Evolutionary conservation across 2,329 filamentous ascomycete species (phyloP).

Genomic region (Massarina eburnea): DNA sequence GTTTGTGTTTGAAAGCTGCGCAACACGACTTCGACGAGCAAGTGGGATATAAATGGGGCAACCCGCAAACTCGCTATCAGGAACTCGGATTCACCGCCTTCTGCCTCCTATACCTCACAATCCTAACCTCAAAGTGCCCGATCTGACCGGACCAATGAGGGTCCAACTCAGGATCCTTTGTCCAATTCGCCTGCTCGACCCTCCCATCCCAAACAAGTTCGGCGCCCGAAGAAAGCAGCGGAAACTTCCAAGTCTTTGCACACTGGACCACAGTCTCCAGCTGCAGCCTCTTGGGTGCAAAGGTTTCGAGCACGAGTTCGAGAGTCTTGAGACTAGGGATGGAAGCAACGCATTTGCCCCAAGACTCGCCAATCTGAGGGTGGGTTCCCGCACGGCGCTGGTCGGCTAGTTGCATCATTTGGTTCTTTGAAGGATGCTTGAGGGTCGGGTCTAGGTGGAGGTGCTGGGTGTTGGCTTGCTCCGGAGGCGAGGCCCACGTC

Average conservation of each 20-base stretch:
- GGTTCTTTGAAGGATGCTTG: conserved; percentile 9
- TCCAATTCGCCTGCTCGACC: conserved; percentile 19
- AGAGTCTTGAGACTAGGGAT: conserved; percentile 23
- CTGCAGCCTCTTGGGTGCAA: conserved; percentile 21
- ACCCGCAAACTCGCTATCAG: no score
- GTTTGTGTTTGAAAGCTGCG: no score
- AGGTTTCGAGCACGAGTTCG: conserved; percentile 30
- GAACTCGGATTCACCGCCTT: no score
- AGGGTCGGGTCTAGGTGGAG: conserved; percentile 31
- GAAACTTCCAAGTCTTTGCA: conserved; percentile 34
- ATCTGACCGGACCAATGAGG: no score
- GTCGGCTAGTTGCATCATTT: conserved; percentile 21
- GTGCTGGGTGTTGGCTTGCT: background rate
- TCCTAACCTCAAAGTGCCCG: no score
- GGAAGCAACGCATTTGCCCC: conserved; percentile 14
- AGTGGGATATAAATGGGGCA: no score
- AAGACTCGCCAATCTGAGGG: conserved; percentile 6
- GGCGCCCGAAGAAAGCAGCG: conserved; percentile 7
- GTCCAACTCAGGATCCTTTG: no score
- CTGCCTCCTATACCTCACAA: no score
- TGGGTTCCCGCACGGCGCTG: conserved; percentile 17
- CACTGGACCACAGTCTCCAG: conserved; percentile 29
- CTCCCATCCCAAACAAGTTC: conserved; percentile 28
- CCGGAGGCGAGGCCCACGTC: conserved; percentile 13
- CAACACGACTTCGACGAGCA: no score